A percentile compares a stretch with the other conserved stretches of the same genome.
Evolutionary conservation across 169 alveolate genomes (phyloP).

Genomic region (Eimeria nieschulzi): DNA sequence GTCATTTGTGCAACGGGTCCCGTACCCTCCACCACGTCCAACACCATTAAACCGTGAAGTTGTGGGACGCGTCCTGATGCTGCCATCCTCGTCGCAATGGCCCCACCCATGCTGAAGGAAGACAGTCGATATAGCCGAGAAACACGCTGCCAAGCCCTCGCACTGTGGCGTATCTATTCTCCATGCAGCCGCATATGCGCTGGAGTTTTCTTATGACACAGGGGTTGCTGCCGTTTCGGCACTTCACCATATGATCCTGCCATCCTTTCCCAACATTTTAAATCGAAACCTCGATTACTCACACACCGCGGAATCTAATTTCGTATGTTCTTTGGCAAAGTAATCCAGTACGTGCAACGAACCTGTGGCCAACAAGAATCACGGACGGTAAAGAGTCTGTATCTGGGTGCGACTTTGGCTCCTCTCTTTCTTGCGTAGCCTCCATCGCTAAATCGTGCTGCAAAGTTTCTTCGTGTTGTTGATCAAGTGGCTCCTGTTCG

Average conservation of each 20-base stretch:
- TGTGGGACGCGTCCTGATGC: constrained; percentile 72
- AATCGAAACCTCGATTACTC: no score
- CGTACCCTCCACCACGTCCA: constrained; percentile 88
- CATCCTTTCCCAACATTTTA: no score
- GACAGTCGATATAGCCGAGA: not conserved
- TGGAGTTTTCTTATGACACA: no score
- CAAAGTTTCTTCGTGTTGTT: not conserved
- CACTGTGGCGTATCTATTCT: no score
- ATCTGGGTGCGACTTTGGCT: constrained; percentile 1
- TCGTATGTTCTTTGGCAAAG: not conserved
- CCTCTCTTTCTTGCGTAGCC: not conserved
- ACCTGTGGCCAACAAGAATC: constrained; percentile 69
- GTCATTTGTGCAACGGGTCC: no score
- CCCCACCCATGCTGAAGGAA: constrained; percentile 74
- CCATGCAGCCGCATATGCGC: no score
- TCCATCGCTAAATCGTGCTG: constrained; percentile 1
- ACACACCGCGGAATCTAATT: no score
- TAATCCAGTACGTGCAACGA: not conserved
- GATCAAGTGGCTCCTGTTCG: not conserved
- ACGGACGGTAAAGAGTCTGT: constrained; percentile 57
- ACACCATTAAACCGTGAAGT: constrained; percentile 84
- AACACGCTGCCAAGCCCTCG: no score
- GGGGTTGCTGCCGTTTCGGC: no score
- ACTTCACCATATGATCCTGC: no score
- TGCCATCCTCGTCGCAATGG: constrained; percentile 71